Percentiles rank a stretch among this genome's conserved stretches.
Evolutionary conservation across 345 rosid genomes (phyloP).

Genomic region (Brassica juncea): DNA sequence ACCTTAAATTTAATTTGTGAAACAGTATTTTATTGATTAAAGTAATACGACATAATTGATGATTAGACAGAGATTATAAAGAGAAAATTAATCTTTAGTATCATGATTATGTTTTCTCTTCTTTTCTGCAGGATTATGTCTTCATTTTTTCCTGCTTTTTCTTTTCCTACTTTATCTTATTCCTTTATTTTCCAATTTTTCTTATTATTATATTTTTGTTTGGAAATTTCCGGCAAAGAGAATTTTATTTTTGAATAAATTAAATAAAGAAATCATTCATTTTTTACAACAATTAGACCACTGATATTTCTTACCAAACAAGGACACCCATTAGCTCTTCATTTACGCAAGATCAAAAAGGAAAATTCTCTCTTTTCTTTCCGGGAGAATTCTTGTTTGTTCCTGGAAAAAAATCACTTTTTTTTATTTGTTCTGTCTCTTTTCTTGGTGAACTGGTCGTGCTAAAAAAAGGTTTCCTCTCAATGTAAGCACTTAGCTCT

Average conservation of each 20-base stretch:
- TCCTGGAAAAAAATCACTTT: constrained; percentile 1
- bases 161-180: not conserved
- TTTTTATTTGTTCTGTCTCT: not conserved
- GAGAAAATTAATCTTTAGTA: constrained; percentile 32
- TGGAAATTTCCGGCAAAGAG: constrained; percentile 16
- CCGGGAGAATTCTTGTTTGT: not conserved
- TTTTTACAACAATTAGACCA: constrained; percentile 2
- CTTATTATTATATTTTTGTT: not conserved
- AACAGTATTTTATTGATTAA: not conserved
- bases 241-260: not conserved
- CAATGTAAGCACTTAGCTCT: constrained; percentile 20
- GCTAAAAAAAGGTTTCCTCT: constrained; percentile 5
- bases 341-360: constrained; percentile 14
- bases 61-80: constrained; percentile 32
- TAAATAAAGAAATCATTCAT: not conserved
- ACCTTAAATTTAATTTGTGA: not conserved
- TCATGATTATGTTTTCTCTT: constrained; percentile 39
- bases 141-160: constrained; percentile 26
- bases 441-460: constrained; percentile 22
- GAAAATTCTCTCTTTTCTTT: not conserved
- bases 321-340: constrained; percentile 9
- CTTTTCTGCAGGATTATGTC: constrained; percentile 26
- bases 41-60: not conserved
- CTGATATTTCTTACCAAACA: constrained; percentile 21
- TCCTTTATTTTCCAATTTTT: not conserved